Evolutionary conservation across 2,329 filamentous ascomycete genomes (phyloP).

Genomic region (Teratosphaeriaceae sp.): DNA sequence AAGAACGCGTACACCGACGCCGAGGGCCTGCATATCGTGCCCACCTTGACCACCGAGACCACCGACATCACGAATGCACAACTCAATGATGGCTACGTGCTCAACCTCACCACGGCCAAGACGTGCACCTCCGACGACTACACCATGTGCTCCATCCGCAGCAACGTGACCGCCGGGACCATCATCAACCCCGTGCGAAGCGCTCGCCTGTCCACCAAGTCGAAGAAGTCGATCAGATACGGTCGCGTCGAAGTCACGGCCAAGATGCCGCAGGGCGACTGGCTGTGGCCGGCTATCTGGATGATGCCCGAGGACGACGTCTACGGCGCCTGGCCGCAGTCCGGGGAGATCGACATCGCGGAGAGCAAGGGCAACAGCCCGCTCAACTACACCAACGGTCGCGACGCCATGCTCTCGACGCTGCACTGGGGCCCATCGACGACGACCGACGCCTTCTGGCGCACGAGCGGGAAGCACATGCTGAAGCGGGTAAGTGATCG

Average conservation of each 20-base stretch:
- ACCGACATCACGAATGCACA: slow-evolving; percentile 39
- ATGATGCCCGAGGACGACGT: slow-evolving; percentile 68
- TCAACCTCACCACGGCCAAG: slow-evolving; percentile 60
- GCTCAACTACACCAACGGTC: slow-evolving; percentile 67
- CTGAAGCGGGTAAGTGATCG: background rate
- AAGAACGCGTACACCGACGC: slow-evolving; percentile 69
- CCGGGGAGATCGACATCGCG: slow-evolving; percentile 77
- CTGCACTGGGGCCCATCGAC: slow-evolving; percentile 75
- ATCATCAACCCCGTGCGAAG: slow-evolving; percentile 73
- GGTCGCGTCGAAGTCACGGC: slow-evolving; percentile 75
- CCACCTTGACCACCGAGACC: slow-evolving; percentile 66
- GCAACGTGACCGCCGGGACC: slow-evolving; percentile 70
- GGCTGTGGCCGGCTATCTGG: slow-evolving; percentile 88
- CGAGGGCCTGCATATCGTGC: slow-evolving; percentile 65
- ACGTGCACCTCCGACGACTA: slow-evolving; percentile 59
- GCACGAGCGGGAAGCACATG: background rate
- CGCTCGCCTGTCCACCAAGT: slow-evolving; percentile 68
- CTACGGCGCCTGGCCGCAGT: slow-evolving; percentile 72
- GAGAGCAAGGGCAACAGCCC: slow-evolving; percentile 79
- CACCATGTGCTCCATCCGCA: slow-evolving; percentile 59
- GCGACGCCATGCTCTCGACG: slow-evolving; percentile 71
- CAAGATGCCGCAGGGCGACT: slow-evolving; percentile 69
- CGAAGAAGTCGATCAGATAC: slow-evolving; percentile 65
- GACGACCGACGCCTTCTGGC: slow-evolving; percentile 71
- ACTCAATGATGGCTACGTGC: slow-evolving; percentile 29